Percentiles rank a stretch among this genome's conserved stretches.
These are phyloP conservation scores for Verticillium longisporum DNA, from an alignment of 2,329 filamentous ascomycete genomes.

Conservation along the genomic window DNA sequence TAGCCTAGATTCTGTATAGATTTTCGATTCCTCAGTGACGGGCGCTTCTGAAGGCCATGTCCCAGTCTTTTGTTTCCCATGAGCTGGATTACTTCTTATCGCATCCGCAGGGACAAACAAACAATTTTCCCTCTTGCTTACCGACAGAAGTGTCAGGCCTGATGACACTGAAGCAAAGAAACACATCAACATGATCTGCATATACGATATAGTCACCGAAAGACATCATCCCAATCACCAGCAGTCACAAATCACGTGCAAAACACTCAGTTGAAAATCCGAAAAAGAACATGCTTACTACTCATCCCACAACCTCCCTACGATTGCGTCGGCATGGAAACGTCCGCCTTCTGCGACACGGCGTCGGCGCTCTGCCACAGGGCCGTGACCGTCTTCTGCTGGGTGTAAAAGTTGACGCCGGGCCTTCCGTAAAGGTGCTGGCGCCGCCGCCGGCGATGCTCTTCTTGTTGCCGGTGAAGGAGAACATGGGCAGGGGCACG, in stretches of 20 bases:
- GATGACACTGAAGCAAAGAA: too few relatives aligned
- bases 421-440: slow-evolving; percentile 90
- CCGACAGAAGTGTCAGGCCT: too few relatives aligned
- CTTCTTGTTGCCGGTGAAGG: slow-evolving; percentile 77
- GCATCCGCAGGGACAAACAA: too few relatives aligned
- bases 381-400: slow-evolving; percentile 94
- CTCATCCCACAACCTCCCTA: slow-evolving; percentile 10
- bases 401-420: slow-evolving; percentile 91
- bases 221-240: not conserved
- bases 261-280: not conserved
- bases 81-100: too few relatives aligned
- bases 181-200: too few relatives aligned
- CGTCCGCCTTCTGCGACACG: slow-evolving; percentile 74
- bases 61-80: too few relatives aligned
- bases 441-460: slow-evolving; percentile 85
- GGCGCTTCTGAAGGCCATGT: too few relatives aligned
- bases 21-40: too few relatives aligned
- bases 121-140: too few relatives aligned
- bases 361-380: slow-evolving; percentile 85
- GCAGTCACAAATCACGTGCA: not conserved
- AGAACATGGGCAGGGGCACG: slow-evolving; percentile 65
- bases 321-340: slow-evolving; percentile 69
- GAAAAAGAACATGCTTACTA: not conserved
- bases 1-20: too few relatives aligned
- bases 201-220: too few relatives aligned